These are phyloP conservation scores for Pythium aristosporum DNA, from an alignment of 352 stramenopile species.

Conservation along the genomic window DNA sequence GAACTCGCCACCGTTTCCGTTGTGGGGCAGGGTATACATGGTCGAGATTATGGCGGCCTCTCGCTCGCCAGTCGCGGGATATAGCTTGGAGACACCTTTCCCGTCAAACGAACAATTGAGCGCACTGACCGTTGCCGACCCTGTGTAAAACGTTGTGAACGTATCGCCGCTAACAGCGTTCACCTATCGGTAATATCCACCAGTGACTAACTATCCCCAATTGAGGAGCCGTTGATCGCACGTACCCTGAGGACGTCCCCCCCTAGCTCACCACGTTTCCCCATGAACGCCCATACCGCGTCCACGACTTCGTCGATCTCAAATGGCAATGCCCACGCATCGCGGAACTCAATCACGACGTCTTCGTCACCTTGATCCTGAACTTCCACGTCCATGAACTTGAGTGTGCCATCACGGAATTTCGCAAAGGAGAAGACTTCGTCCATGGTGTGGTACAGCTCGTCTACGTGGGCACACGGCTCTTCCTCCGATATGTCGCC, in stretches of 20 bases:
- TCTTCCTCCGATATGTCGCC: neutral
- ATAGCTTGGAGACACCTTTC: constrained; percentile 8
- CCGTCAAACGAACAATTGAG: constrained; percentile 14
- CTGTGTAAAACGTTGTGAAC: constrained; percentile 1
- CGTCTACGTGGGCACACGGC: neutral
- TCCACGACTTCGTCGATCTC: constrained; percentile 7
- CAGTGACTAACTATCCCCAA: neutral
- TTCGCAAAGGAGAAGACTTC: constrained; percentile 9
- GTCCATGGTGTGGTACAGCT: neutral
- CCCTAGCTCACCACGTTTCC: constrained; percentile 2
- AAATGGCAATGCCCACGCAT: constrained; percentile 19
- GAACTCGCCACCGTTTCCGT: neutral
- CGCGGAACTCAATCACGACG: constrained; percentile 15
- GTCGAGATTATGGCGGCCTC: constrained; percentile 7
- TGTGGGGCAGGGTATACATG: constrained; percentile 3
- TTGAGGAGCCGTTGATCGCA: neutral
- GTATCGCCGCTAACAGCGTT: neutral
- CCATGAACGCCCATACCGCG: constrained; percentile 15
- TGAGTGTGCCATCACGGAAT: constrained; percentile 17
- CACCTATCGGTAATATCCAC: neutral
- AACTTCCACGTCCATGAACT: constrained; percentile 23
- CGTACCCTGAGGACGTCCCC: neutral
- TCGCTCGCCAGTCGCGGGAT: neutral
- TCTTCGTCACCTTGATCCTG: constrained; percentile 10
- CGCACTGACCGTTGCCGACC: neutral